phyloP scores from a whole-genome alignment of 352 stramenopile genomes.

The Phytopythium kandeliae region DNA sequence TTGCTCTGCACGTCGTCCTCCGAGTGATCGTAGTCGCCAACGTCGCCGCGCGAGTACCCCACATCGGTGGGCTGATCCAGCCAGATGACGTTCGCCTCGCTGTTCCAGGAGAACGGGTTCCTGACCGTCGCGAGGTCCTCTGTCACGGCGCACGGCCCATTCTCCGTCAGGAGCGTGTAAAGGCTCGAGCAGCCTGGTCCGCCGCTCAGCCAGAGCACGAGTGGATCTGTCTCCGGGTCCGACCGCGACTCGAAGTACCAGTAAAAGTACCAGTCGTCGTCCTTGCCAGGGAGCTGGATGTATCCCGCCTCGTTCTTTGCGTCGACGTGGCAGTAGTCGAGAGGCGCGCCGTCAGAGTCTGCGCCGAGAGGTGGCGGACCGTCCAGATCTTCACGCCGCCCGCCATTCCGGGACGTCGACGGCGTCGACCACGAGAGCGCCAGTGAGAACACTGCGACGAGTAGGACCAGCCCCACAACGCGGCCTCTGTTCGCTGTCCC shows the following conservation, averaged over 20 bases:
- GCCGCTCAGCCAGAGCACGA: slow-evolving; percentile 64
- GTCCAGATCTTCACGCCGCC: neutral
- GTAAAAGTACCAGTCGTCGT: slow-evolving; percentile 64
- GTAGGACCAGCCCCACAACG: neutral
- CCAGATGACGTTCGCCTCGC: slow-evolving; percentile 45
- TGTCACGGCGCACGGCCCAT: slow-evolving; percentile 43
- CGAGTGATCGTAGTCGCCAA: slow-evolving; percentile 28
- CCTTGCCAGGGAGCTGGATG: slow-evolving; percentile 44
- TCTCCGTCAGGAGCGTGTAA: slow-evolving; percentile 47
- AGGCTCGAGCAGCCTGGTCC: slow-evolving; percentile 60
- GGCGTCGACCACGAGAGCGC: neutral
- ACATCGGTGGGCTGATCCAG: slow-evolving; percentile 54
- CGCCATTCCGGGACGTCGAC: neutral
- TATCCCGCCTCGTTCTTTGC: slow-evolving; percentile 34
- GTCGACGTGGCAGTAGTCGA: slow-evolving; percentile 1
- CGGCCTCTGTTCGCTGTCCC: neutral
- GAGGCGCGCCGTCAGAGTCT: neutral
- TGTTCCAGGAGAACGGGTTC: slow-evolving; percentile 50
- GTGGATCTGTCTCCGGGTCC: slow-evolving; percentile 25
- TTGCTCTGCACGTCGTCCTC: slow-evolving; percentile 49
- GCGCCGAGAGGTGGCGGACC: neutral
- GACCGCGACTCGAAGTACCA: slow-evolving; percentile 50
- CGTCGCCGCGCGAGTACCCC: slow-evolving; percentile 38
- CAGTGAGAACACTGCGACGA: neutral
- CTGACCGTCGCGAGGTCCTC: slow-evolving; percentile 18